Conservation (phyloP, 495 filamentous ascomycete species). For the Cercophora samala region DNA sequence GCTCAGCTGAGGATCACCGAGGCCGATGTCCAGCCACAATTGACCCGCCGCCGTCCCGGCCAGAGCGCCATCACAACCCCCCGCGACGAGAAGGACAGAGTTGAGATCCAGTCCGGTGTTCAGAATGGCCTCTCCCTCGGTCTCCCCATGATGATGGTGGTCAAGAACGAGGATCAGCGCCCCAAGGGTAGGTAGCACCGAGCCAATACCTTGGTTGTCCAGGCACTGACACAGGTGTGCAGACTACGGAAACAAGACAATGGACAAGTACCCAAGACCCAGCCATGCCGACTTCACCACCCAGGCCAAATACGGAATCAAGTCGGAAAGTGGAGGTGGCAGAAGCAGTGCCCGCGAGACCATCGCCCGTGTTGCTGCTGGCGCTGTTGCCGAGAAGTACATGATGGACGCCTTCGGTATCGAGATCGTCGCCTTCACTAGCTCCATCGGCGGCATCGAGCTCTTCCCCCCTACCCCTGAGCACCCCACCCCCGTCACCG, state of each 20-base stretch:
- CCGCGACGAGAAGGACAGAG: conserved; percentile 85
- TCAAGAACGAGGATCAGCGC: conserved; percentile 88
- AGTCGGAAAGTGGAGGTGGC: conserved; percentile 88
- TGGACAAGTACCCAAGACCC: conserved; percentile 87
- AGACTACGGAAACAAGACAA: conserved; percentile 88
- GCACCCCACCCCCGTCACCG: conserved; percentile 70
- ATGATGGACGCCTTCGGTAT: conserved; percentile 73
- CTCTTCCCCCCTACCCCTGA: conserved; percentile 77
- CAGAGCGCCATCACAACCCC: conserved; percentile 90
- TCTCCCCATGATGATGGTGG: conserved; percentile 84
- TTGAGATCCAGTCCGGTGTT: conserved; percentile 90
- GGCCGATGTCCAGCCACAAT: conserved; percentile 88
- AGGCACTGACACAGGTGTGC: conserved; percentile 4
- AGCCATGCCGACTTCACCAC: conserved; percentile 97
- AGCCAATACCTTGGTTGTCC: neutral
- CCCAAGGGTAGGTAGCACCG: conserved; percentile 54
- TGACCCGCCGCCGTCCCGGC: conserved; percentile 86
- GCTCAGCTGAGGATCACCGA: conserved; percentile 87
- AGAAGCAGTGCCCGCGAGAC: conserved; percentile 92
- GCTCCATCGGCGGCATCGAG: conserved; percentile 77
- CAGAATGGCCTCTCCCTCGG: conserved; percentile 91
- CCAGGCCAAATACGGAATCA: conserved; percentile 94
- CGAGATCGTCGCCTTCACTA: conserved; percentile 88
- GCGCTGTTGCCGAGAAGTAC: conserved; percentile 93
- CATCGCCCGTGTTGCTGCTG: conserved; percentile 90